These are phyloP conservation scores for Lagenaria siceraria DNA, from an alignment of 306 rosid species.

Conservation along the genomic window DNA sequence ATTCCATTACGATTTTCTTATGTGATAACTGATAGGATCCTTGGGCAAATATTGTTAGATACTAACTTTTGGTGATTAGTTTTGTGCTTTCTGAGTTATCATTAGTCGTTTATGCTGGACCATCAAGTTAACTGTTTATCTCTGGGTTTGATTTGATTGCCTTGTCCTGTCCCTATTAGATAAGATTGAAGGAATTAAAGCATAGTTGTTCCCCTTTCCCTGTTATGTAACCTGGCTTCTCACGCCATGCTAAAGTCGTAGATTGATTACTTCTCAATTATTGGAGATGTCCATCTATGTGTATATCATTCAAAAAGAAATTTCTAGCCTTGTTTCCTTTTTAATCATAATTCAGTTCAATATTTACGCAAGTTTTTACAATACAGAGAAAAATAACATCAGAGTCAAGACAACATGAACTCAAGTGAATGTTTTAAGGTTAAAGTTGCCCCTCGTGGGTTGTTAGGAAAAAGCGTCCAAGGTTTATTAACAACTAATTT, in stretches of 20 bases:
- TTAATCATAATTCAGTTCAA: neutral
- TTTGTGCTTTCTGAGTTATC: neutral
- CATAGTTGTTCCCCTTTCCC: neutral
- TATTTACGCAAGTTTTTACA: neutral
- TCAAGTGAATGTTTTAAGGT: neutral
- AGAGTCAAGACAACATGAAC: neutral
- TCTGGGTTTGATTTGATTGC: neutral
- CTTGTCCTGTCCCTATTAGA: neutral
- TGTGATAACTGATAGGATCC: neutral
- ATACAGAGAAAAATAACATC: neutral
- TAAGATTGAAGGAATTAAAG: neutral
- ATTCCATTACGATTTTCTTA: neutral
- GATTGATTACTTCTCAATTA: neutral
- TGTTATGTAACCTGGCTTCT: neutral
- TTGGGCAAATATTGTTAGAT: neutral
- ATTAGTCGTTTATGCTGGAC: neutral
- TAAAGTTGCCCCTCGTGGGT: neutral
- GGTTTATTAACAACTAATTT: neutral
- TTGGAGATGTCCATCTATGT: neutral
- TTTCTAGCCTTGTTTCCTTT: neutral
- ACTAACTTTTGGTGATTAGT: neutral
- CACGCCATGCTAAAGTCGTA: neutral
- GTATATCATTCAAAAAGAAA: neutral
- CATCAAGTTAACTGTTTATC: neutral
- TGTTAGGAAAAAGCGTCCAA: neutral